phyloP scores from a whole-genome alignment of 768 basidiomycete genomes.

The Auricularia sp. region DNA sequence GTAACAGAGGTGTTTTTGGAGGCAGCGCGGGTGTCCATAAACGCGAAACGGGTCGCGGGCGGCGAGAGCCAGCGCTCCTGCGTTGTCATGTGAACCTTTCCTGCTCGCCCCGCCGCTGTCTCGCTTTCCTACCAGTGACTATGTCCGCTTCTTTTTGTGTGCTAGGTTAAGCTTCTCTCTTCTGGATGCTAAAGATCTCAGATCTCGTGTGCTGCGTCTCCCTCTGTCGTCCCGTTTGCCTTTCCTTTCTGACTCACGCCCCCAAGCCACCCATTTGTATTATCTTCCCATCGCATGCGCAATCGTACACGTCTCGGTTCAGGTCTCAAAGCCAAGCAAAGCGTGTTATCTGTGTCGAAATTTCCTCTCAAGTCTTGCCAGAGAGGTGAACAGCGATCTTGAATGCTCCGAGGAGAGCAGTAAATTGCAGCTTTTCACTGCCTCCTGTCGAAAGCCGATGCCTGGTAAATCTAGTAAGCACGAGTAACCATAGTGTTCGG shows the following conservation, averaged over 20 bases:
- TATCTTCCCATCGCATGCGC: neutral
- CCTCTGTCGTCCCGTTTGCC: neutral
- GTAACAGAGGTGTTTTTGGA: conserved; percentile 91
- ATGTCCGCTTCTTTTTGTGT: neutral
- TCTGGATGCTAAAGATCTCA: neutral
- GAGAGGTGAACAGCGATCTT: conserved; percentile 72
- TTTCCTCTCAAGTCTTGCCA: neutral
- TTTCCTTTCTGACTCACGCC: neutral
- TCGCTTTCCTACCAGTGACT: too few species aligned
- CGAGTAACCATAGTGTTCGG: neutral
- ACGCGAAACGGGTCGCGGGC: conserved; percentile 25
- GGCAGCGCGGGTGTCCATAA: conserved; percentile 75
- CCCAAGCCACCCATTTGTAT: neutral
- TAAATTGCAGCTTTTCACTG: conserved; percentile 88
- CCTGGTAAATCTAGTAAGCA: conserved; percentile 31
- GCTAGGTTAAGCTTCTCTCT: neutral
- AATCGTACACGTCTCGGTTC: neutral
- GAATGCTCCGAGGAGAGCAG: conserved; percentile 83
- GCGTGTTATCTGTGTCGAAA: too few species aligned
- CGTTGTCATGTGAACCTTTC: neutral
- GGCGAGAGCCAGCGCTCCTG: conserved; percentile 10
- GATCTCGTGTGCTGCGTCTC: neutral
- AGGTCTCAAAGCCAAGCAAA: neutral
- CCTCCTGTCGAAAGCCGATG: conserved; percentile 87
- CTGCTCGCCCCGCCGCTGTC: neutral